Percentiles rank a stretch among this genome's conserved stretches.
Evolutionary conservation across 139 green algal species (phyloP).

Genomic region (Chlorella sp.): DNA sequence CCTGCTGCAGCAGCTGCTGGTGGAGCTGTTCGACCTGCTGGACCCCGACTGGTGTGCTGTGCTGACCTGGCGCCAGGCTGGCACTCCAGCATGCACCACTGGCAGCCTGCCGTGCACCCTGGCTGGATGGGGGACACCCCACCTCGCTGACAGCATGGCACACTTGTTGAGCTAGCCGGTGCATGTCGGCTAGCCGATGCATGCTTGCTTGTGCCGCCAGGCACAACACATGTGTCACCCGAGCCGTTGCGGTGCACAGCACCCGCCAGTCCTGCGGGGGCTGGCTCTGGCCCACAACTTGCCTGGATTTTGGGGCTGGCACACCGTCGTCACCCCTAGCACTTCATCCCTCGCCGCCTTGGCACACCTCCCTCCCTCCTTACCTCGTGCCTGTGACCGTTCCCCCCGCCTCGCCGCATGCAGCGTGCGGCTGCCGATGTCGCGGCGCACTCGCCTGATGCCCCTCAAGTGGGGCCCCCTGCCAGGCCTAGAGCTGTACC

Average conservation of each 20-base stretch:
- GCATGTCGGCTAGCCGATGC: not conserved
- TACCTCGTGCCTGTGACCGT: not conserved
- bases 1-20: constrained; percentile 75
- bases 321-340: too few species aligned
- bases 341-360: not conserved
- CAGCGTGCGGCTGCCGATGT: constrained; percentile 56
- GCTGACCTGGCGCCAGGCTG: too few species aligned
- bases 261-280: too few species aligned
- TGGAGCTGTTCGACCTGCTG: constrained; percentile 77
- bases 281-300: too few species aligned
- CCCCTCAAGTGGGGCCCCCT: constrained; percentile 60
- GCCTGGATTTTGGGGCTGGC: too few species aligned
- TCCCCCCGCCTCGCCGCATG: not conserved
- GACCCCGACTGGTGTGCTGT: constrained; percentile 58
- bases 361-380: not conserved
- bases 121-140: not conserved
- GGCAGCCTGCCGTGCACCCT: not conserved
- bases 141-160: not conserved
- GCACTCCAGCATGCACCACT: not conserved
- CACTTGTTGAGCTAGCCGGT: too few species aligned
- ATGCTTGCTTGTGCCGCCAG: too few species aligned
- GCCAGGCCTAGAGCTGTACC: constrained; percentile 58
- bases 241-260: too few species aligned
- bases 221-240: too few species aligned
- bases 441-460: constrained; percentile 58